Evolutionary conservation across 305 asterid species (phyloP).

Genomic region (Lippia alba): DNA sequence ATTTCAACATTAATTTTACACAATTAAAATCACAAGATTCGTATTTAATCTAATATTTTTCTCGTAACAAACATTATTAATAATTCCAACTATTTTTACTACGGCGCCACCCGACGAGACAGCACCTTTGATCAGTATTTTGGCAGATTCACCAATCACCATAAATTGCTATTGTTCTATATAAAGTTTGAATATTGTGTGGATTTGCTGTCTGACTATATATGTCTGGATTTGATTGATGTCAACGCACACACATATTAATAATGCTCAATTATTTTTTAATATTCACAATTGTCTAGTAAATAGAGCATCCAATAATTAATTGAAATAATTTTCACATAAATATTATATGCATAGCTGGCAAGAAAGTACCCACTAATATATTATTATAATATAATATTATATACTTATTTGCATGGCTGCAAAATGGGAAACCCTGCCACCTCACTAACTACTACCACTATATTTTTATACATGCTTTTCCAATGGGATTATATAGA

Average conservation of each 20-base stretch:
- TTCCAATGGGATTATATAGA: no score
- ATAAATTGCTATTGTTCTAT: background rate
- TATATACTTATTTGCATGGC: constrained; percentile 4
- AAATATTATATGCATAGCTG: no score
- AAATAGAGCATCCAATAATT: no score
- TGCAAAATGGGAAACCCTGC: constrained; percentile 4
- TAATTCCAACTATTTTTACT: no score
- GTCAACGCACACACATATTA: background rate
- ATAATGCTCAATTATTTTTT: background rate
- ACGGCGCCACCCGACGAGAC: background rate
- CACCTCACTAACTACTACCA: constrained; percentile 8
- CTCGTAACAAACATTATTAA: no score
- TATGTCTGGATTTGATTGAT: background rate
- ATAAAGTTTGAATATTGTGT: background rate
- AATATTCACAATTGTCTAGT: no score
- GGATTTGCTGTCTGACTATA: background rate
- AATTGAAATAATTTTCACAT: no score
- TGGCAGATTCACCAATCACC: background rate
- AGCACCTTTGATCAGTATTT: background rate
- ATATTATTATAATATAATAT: no score
- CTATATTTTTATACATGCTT: background rate
- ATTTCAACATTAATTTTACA: no score
- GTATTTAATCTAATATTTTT: no score
- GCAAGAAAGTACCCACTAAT: no score
- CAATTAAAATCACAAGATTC: no score